Percentiles rank a stretch among this genome's conserved stretches.
phyloP scores from a whole-genome alignment of 1,139 yeast species.

The Magnusiomyces clavatus region DNA sequence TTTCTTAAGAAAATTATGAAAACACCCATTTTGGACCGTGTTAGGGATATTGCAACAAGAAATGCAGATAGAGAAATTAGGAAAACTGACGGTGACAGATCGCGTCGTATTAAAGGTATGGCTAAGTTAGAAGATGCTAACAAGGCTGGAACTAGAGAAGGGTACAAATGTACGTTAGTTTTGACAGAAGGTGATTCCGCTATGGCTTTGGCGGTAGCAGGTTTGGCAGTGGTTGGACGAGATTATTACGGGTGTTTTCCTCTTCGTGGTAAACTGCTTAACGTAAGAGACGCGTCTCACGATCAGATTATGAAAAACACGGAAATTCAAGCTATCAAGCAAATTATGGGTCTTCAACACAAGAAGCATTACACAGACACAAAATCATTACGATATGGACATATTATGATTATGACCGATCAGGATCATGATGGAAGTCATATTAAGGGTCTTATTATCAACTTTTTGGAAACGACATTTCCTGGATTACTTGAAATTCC shows the following conservation, averaged over 20 bases:
- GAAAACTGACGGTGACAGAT: conserved; percentile 91
- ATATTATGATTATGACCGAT: conserved; percentile 98
- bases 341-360: conserved; percentile 93
- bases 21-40: conserved; percentile 76
- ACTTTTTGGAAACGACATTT: conserved; percentile 86
- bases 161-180: conserved; percentile 84
- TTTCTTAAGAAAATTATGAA: conserved; percentile 66
- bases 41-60: conserved; percentile 73
- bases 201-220: conserved; percentile 84
- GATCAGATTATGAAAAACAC: conserved; percentile 90
- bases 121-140: conserved; percentile 94
- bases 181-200: conserved; percentile 99
- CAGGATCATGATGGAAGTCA: conserved; percentile 99
- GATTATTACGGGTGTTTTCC: conserved; percentile 96
- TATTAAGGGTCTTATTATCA: conserved; percentile 91
- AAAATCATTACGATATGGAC: conserved; percentile 82
- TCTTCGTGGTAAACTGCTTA: conserved; percentile 84
- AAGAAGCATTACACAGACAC: conserved; percentile 74
- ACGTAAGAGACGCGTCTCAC: conserved; percentile 92
- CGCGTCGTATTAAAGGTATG: conserved; percentile 81
- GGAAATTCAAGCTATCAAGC: conserved; percentile 91
- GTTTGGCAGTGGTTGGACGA: conserved; percentile 91
- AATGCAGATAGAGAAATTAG: conserved; percentile 85
- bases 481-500: conserved; percentile 90
- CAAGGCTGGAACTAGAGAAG: conserved; percentile 91